These are phyloP conservation scores for Isoetes taiwanensis DNA, from an alignment of 75 land plant species.

Conservation along the genomic window DNA sequence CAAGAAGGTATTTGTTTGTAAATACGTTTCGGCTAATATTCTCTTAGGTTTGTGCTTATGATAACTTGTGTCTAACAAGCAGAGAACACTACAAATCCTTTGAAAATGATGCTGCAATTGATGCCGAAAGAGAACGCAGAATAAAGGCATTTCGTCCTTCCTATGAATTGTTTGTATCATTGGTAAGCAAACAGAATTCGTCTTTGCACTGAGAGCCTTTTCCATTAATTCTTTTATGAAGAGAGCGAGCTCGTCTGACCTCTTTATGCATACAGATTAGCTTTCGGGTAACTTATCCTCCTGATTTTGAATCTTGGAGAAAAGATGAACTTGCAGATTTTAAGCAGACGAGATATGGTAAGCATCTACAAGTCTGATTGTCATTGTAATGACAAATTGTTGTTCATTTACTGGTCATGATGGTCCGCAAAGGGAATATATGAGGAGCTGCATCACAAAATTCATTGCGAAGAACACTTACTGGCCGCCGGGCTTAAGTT, in stretches of 20 bases:
- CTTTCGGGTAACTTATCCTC: slow-evolving; percentile 67
- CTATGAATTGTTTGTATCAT: slow-evolving; percentile 73
- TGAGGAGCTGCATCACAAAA: not conserved
- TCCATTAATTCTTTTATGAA: no score
- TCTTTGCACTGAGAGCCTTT: no score
- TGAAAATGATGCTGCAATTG: slow-evolving; percentile 49
- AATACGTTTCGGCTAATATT: no score
- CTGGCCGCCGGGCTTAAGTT: no score
- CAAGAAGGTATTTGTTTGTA: slow-evolving; percentile 43
- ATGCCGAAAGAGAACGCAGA: slow-evolving; percentile 62
- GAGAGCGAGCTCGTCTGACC: no score
- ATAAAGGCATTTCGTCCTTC: slow-evolving; percentile 43
- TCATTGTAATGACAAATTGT: not conserved
- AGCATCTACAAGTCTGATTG: not conserved
- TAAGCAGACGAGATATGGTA: slow-evolving; percentile 85
- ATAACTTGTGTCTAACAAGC: no score
- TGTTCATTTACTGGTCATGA: not conserved
- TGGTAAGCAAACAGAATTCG: slow-evolving; percentile 71
- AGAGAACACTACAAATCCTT: slow-evolving; percentile 47
- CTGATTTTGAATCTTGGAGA: slow-evolving; percentile 58
- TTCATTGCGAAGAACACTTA: no score
- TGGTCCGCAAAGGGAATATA: not conserved
- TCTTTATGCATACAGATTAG: slow-evolving; percentile 39
- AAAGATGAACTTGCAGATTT: slow-evolving; percentile 77
- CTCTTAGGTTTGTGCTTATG: no score